Conservation (phyloP, 306 rosid genomes). For the Herpetospermum pedunculosum region DNA sequence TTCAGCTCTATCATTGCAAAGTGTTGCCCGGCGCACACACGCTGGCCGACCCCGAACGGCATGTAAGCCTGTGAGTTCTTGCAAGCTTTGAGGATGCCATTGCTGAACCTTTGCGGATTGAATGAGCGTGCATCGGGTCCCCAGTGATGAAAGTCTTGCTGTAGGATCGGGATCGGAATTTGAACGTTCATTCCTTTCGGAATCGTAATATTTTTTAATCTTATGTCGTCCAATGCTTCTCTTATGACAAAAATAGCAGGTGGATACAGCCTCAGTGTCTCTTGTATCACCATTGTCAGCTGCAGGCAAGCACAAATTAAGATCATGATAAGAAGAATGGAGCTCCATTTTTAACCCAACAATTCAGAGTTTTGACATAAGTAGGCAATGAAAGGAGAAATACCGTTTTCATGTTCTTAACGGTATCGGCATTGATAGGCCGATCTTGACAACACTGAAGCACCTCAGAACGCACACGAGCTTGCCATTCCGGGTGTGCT, state of each 20-base stretch:
- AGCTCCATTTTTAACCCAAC: background rate
- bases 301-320: slow-evolving; percentile 11
- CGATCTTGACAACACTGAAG: slow-evolving; percentile 46
- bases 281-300: slow-evolving; percentile 71
- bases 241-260: slow-evolving; percentile 27
- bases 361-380: background rate
- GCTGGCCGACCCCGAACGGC: slow-evolving; percentile 52
- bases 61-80: slow-evolving; percentile 38
- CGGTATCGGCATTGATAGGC: slow-evolving; percentile 33
- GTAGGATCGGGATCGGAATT: slow-evolving; percentile 38
- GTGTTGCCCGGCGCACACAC: slow-evolving; percentile 43
- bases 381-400: background rate
- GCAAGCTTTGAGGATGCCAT: slow-evolving; percentile 41
- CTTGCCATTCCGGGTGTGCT: slow-evolving; percentile 71
- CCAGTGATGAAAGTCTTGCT: slow-evolving; percentile 40
- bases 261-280: slow-evolving; percentile 50
- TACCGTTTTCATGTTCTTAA: slow-evolving; percentile 58
- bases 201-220: slow-evolving; percentile 26
- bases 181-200: slow-evolving; percentile 51
- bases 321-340: background rate
- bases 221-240: slow-evolving; percentile 27
- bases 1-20: slow-evolving; percentile 47
- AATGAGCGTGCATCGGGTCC: slow-evolving; percentile 44
- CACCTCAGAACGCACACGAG: slow-evolving; percentile 44
- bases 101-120: slow-evolving; percentile 50